These are phyloP conservation scores for Martiniozyma asiatica DNA, from an alignment of 1,139 yeast genomes.

Conservation along the genomic window DNA sequence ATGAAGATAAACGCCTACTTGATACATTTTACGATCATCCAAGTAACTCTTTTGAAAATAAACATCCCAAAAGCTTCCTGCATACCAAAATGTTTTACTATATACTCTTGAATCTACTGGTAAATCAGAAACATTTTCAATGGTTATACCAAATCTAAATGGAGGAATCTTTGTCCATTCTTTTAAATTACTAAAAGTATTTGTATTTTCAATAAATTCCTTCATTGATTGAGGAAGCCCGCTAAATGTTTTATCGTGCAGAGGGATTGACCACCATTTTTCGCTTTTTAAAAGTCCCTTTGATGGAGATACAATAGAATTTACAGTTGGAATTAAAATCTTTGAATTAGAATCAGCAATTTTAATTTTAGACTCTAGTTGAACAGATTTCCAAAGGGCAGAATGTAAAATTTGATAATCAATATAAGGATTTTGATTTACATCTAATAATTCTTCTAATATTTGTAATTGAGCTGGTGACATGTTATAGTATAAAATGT, in stretches of 20 bases:
- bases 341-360: constrained; percentile 1
- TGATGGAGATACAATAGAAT: too few relatives aligned
- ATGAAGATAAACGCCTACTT: constrained; percentile 42
- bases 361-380: constrained; percentile 23
- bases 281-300: neutral
- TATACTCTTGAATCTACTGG: constrained; percentile 34
- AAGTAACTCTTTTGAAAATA: constrained; percentile 35
- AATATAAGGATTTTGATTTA: constrained; percentile 25
- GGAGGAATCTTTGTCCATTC: constrained; percentile 40
- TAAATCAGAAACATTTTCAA: constrained; percentile 33
- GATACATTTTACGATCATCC: constrained; percentile 29
- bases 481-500: constrained; percentile 35
- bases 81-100: constrained; percentile 41
- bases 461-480: constrained; percentile 32
- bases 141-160: constrained; percentile 39
- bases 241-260: constrained; percentile 29
- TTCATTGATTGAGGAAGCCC: constrained; percentile 23
- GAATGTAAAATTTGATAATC: constrained; percentile 27
- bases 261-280: constrained; percentile 27
- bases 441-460: constrained; percentile 28
- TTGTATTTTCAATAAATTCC: constrained; percentile 19
- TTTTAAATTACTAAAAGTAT: constrained; percentile 14
- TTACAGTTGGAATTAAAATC: neutral
- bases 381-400: constrained; percentile 36
- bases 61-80: constrained; percentile 46